Evolutionary conservation across 768 basidiomycete genomes (phyloP).

Genomic region (Neoboletus subvelutipes): DNA sequence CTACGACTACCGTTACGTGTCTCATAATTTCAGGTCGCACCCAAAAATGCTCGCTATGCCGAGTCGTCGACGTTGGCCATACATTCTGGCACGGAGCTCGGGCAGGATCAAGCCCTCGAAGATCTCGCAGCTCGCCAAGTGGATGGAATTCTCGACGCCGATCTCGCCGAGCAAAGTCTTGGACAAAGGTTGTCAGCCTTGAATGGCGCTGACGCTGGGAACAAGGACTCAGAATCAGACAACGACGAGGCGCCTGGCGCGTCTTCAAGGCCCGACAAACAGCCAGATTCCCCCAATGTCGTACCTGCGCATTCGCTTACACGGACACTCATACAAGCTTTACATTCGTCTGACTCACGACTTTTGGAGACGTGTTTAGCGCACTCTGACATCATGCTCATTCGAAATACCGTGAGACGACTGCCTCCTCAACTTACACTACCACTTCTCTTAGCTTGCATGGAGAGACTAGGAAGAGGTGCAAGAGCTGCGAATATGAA

Average conservation of each 20-base stretch:
- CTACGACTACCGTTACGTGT: neutral
- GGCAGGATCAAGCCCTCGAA: conserved; percentile 54
- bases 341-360: conserved; percentile 90
- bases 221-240: conserved; percentile 39
- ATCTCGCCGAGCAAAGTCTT: conserved; percentile 87
- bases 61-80: conserved; percentile 63
- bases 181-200: conserved; percentile 86
- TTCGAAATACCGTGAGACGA: conserved; percentile 83
- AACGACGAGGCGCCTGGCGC: conserved; percentile 47
- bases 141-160: conserved; percentile 74
- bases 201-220: conserved; percentile 46
- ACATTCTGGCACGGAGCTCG: conserved; percentile 63
- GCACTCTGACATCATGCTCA: conserved; percentile 77
- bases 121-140: conserved; percentile 48
- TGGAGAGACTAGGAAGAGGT: conserved; percentile 83
- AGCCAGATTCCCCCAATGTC: conserved; percentile 35
- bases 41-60: conserved; percentile 61
- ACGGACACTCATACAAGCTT: conserved; percentile 90
- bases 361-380: conserved; percentile 84
- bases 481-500: conserved; percentile 69
- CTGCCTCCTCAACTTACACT: conserved; percentile 87
- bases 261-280: conserved; percentile 17
- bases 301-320: conserved; percentile 86
- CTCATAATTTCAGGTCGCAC: conserved; percentile 37
- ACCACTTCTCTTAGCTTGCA: conserved; percentile 81